phyloP scores from a whole-genome alignment of 169 alveolate genomes.

The Eimeria necatrix region DNA sequence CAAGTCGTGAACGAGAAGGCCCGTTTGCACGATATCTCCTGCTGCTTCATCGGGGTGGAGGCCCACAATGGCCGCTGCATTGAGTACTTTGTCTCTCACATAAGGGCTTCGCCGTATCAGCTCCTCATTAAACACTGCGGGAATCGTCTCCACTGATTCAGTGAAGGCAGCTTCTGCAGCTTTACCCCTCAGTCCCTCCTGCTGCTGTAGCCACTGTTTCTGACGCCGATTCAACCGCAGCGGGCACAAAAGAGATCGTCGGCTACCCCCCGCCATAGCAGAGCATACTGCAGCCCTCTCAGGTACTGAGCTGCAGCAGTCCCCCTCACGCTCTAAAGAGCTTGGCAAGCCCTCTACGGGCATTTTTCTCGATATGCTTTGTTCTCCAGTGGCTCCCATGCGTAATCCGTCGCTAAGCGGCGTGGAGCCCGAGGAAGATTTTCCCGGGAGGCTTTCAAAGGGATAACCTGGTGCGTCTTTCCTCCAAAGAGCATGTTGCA shows the following conservation, averaged over 20 bases:
- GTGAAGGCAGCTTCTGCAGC: neutral
- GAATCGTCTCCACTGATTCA: conserved; percentile 55
- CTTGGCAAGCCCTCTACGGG: too few relatives aligned
- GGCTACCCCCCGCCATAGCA: conserved; percentile 51
- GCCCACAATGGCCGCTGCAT: conserved; percentile 65
- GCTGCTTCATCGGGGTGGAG: conserved; percentile 72
- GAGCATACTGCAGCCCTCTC: neutral
- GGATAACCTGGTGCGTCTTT: neutral
- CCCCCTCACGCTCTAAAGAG: too few relatives aligned
- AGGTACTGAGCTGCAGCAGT: neutral
- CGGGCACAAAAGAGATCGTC: conserved; percentile 38
- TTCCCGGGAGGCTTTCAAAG: neutral
- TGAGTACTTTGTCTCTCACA: conserved; percentile 3
- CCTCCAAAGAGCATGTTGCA: neutral
- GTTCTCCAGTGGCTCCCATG: neutral
- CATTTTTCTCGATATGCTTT: too few relatives aligned
- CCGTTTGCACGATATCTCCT: conserved; percentile 26
- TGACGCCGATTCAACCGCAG: conserved; percentile 31
- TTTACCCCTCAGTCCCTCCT: conserved; percentile 27
- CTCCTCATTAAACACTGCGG: neutral
- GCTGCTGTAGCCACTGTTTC: conserved; percentile 45
- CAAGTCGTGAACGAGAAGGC: neutral
- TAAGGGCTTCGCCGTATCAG: neutral
- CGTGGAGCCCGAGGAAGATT: neutral
- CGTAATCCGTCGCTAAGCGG: neutral